phyloP scores from a whole-genome alignment of 306 rosid species.

The Vigna angularis region DNA sequence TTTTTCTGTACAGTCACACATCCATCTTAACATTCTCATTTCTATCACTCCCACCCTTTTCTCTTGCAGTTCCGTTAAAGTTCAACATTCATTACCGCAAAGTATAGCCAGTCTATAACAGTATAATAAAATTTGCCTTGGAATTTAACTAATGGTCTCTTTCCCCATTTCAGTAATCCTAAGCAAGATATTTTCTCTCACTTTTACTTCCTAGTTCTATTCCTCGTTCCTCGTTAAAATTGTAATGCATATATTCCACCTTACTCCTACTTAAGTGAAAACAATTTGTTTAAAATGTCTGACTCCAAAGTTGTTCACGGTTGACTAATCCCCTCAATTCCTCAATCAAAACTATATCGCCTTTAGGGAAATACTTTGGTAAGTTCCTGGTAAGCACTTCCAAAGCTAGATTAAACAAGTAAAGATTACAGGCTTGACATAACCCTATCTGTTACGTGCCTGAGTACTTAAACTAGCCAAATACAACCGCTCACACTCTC shows the following conservation, averaged over 20 bases:
- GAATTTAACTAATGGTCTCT: background rate
- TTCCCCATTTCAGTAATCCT: background rate
- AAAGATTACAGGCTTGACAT: background rate
- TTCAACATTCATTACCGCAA: background rate
- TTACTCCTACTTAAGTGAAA: background rate
- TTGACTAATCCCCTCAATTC: background rate
- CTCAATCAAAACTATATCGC: background rate
- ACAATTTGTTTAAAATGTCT: background rate
- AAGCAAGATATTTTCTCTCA: no score
- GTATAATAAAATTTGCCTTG: background rate
- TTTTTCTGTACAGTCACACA: background rate
- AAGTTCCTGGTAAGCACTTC: background rate
- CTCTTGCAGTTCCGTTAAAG: background rate
- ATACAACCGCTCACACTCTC: no score
- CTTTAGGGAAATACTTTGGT: background rate
- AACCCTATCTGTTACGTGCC: background rate
- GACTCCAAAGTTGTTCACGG: background rate
- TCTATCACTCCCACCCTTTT: background rate
- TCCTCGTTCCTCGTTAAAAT: background rate
- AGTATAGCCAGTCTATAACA: background rate
- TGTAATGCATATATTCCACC: background rate
- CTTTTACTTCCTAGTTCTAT: no score
- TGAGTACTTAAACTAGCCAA: no score
- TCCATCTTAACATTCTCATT: background rate
- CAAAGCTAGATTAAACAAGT: background rate